These are phyloP conservation scores for Ramalina intermedia DNA, from an alignment of 495 filamentous ascomycete species.

Conservation along the genomic window DNA sequence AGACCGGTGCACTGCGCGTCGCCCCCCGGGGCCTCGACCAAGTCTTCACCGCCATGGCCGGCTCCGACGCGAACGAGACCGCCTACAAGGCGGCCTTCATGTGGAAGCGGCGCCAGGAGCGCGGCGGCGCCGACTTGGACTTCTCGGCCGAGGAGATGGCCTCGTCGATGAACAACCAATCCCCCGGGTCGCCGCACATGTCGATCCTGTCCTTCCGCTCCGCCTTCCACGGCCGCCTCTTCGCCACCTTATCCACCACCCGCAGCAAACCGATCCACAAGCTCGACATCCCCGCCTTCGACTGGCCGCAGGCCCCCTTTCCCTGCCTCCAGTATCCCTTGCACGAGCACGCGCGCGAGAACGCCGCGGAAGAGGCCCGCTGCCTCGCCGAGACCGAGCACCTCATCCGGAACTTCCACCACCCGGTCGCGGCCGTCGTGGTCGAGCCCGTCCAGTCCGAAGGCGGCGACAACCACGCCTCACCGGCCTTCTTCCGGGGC, in stretches of 20 bases:
- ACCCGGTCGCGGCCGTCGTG: constrained; percentile 78
- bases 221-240: constrained; percentile 90
- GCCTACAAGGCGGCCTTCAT: constrained; percentile 99
- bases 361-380: constrained; percentile 66
- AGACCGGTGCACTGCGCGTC: constrained; percentile 75
- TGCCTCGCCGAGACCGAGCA: constrained; percentile 82
- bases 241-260: constrained; percentile 83
- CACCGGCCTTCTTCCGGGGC: constrained; percentile 78
- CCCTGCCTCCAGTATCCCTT: constrained; percentile 83
- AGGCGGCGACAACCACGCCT: constrained; percentile 97
- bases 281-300: constrained; percentile 93
- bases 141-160: constrained; percentile 72
- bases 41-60: constrained; percentile 92
- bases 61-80: constrained; percentile 97
- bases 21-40: constrained; percentile 86
- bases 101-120: constrained; percentile 79
- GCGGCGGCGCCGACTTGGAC: constrained; percentile 66
- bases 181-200: constrained; percentile 67
- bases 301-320: constrained; percentile 96
- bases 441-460: constrained; percentile 97
- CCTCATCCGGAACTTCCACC: constrained; percentile 67
- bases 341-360: constrained; percentile 67
- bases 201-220: constrained; percentile 90
- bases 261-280: constrained; percentile 97
- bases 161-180: constrained; percentile 71